A percentile compares a stretch with the other conserved stretches of the same genome.
Conservation (phyloP, 257 asterid genomes). For the Solanum ossicruentum region DNA sequence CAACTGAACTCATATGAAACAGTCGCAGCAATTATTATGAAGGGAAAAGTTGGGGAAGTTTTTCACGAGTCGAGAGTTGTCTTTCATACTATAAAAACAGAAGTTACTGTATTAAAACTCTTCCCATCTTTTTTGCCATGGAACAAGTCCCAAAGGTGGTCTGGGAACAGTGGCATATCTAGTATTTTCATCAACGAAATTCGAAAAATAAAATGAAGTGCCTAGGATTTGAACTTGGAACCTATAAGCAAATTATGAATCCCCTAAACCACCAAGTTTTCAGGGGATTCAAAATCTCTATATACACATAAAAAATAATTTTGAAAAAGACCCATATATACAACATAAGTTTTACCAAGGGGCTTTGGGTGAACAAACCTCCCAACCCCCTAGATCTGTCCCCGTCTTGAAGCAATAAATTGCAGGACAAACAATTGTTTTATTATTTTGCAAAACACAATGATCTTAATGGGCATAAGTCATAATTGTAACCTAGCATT, state of each 20-base stretch:
- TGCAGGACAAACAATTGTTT: background rate
- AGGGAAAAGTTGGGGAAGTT: background rate
- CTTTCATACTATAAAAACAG: background rate
- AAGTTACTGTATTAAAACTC: background rate
- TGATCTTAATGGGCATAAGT: background rate
- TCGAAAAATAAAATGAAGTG: too few species aligned
- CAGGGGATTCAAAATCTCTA: too few species aligned
- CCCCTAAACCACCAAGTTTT: too few species aligned
- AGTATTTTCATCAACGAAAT: too few species aligned
- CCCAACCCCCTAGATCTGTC: too few species aligned
- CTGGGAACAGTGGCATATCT: background rate
- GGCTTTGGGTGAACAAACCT: too few species aligned
- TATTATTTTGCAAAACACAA: background rate
- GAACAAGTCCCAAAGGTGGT: background rate
- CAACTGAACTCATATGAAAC: background rate
- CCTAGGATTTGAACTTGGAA: too few species aligned
- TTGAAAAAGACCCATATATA: too few species aligned
- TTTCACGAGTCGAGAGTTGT: background rate
- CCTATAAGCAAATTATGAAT: too few species aligned
- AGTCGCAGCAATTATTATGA: background rate
- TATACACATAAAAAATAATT: too few species aligned
- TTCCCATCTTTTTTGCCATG: background rate
- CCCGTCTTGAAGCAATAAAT: background rate
- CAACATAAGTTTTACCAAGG: too few species aligned
- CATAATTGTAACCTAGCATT: background rate